phyloP scores from a whole-genome alignment of 2,329 filamentous ascomycete genomes.

The Pestalotiopsis sp. region DNA sequence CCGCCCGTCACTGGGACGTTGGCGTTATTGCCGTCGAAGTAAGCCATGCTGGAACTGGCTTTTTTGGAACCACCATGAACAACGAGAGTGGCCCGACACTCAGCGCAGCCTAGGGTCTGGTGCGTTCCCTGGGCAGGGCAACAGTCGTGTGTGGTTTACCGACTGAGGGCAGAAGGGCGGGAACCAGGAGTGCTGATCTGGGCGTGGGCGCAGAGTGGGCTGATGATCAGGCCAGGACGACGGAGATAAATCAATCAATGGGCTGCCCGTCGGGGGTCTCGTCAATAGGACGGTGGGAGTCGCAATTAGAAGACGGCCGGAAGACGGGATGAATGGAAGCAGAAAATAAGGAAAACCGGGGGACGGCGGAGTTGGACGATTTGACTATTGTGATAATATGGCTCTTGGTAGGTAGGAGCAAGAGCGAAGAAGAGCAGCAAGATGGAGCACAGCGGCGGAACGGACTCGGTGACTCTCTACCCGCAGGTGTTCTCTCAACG shows the following conservation, averaged over 20 bases:
- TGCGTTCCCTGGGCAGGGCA: conserved; percentile 1
- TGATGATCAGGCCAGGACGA: conserved; percentile 14
- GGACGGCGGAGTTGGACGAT: background rate
- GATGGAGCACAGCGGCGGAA: too few species aligned
- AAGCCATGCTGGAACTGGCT: conserved; percentile 21
- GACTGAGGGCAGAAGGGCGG: conserved; percentile 10
- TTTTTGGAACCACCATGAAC: conserved; percentile 12
- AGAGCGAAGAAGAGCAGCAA: background rate
- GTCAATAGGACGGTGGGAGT: background rate
- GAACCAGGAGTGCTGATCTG: conserved; percentile 12
- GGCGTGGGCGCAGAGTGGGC: conserved; percentile 10
- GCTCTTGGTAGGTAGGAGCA: background rate
- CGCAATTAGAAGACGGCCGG: background rate
- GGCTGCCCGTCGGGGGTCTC: background rate
- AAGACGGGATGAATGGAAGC: background rate
- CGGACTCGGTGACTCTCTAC: background rate
- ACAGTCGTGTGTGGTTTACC: conserved; percentile 1
- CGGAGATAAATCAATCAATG: conserved; percentile 8
- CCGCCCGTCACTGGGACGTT: conserved; percentile 20
- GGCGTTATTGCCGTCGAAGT: conserved; percentile 31
- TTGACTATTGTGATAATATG: background rate
- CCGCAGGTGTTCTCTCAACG: background rate
- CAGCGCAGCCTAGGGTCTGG: conserved; percentile 4
- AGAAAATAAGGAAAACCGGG: background rate
- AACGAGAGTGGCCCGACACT: conserved; percentile 8